Evolutionary conservation across 148 eudicot species (phyloP), one percentile per base, ranked within the genome.

Genomic region (Gaultheria prostrata): DNA sequence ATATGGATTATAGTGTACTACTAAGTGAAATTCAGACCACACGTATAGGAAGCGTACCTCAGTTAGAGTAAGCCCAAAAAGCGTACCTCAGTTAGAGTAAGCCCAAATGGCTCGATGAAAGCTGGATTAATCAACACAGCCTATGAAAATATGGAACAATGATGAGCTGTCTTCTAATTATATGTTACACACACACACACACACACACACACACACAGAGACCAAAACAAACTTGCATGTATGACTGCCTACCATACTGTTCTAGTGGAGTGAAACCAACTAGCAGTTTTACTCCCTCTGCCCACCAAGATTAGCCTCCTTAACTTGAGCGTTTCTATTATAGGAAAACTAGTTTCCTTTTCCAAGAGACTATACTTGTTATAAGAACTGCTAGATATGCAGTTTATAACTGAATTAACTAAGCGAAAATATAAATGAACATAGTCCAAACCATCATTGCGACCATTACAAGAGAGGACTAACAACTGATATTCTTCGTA

Each of bases 41-140:
- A 54, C 49, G 71, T 33, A 21, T 71, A 15, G 85, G 51, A 89
- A 83, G 48, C 84, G 51, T 76, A 97, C 99, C 99, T 97, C 99
- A 80, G 95, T 97, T 32, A 97, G n/a, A n/a, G n/a, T n/a, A n/a
- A n/a, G n/a, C n/a, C n/a, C n/a, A n/a, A n/a, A n/a, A n/a, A n/a
- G n/a, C n/a, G n/a, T n/a, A n/a, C n/a, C n/a, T n/a, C n/a, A n/a
- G n/a, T n/a, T 32, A 97, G 88, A 69, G 99, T 97, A 85, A 97
- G 93, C 80, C 99, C 99, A 87, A 97, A 97, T 43, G 99, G 99
- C 92, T 97, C 99, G 50, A 97, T 93, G 76, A 97, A 92, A 84
- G 99, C 99, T 71, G 98, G 99, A 88, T 97, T 97, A 43, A 97
- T 95, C 83, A 97, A 95, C 67, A 97, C 99, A 63, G 98, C 99